phyloP scores from a whole-genome alignment of 192 early-diverging fungal species.

The Coemansia sp. region DNA sequence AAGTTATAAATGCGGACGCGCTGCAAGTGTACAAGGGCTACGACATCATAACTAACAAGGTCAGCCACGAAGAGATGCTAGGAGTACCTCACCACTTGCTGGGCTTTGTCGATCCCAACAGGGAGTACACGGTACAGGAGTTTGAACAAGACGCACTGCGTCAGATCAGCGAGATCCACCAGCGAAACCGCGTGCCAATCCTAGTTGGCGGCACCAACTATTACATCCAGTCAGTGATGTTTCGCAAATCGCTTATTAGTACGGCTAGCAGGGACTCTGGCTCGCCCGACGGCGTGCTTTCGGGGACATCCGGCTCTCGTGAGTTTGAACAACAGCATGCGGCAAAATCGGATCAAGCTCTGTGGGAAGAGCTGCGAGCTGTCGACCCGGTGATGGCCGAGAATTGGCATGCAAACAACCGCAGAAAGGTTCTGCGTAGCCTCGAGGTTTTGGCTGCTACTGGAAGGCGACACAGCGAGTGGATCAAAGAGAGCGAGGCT shows the following conservation, averaged over 20 bases:
- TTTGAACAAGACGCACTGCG: slow-evolving; percentile 75
- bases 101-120: slow-evolving; percentile 64
- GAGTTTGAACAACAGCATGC: slow-evolving; percentile 22
- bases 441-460: slow-evolving; percentile 79
- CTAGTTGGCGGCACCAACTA: slow-evolving; percentile 97
- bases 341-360: slow-evolving; percentile 46
- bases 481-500: slow-evolving; percentile 67
- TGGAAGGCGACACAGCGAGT: slow-evolving; percentile 71
- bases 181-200: slow-evolving; percentile 70
- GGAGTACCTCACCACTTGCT: slow-evolving; percentile 83
- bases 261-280: slow-evolving; percentile 16
- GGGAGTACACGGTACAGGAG: slow-evolving; percentile 85
- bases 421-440: slow-evolving; percentile 80
- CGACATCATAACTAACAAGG: slow-evolving; percentile 95
- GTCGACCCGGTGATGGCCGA: slow-evolving; percentile 86
- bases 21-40: slow-evolving; percentile 94
- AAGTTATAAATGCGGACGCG: slow-evolving; percentile 93
- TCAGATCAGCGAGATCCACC: slow-evolving; percentile 78
- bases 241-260: slow-evolving; percentile 65
- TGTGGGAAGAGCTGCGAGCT: slow-evolving; percentile 66
- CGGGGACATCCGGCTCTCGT: slow-evolving; percentile 9
- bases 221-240: slow-evolving; percentile 91
- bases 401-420: slow-evolving; percentile 87
- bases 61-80: slow-evolving; percentile 64
- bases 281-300: not conserved